Percentiles rank a stretch among this genome's conserved stretches.
phyloP scores from a whole-genome alignment of 768 basidiomycete genomes.

The Rhizopogon vesiculosus region DNA sequence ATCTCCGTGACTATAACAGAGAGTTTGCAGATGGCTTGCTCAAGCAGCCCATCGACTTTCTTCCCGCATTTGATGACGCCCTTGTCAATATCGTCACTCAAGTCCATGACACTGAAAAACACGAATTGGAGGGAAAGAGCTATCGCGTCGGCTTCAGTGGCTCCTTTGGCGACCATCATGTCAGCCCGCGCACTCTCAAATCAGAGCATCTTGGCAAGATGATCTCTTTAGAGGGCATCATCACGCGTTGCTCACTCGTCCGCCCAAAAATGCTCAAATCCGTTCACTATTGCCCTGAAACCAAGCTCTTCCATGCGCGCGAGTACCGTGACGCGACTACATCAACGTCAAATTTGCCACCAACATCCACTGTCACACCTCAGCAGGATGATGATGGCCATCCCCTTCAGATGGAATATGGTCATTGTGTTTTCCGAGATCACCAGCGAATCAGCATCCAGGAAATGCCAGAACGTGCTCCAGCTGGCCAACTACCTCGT shows the following conservation, averaged over 20 bases:
- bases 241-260: slow-evolving; percentile 96
- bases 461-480: slow-evolving; percentile 99
- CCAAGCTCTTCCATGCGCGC: slow-evolving; percentile 76
- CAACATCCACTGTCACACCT: slow-evolving; percentile 82
- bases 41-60: slow-evolving; percentile 80
- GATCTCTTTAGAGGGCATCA: slow-evolving; percentile 97
- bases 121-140: slow-evolving; percentile 73
- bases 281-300: slow-evolving; percentile 92
- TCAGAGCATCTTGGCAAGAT: slow-evolving; percentile 90
- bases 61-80: slow-evolving; percentile 88
- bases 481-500: slow-evolving; percentile 92
- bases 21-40: slow-evolving; percentile 85
- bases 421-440: slow-evolving; percentile 87
- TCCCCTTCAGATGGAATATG: slow-evolving; percentile 87
- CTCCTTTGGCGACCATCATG: slow-evolving; percentile 97
- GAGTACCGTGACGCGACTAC: slow-evolving; percentile 93
- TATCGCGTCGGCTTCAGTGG: slow-evolving; percentile 92
- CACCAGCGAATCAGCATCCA: slow-evolving; percentile 98
- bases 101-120: slow-evolving; percentile 73
- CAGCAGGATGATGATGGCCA: slow-evolving; percentile 90
- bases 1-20: slow-evolving; percentile 89
- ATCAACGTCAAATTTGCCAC: slow-evolving; percentile 79
- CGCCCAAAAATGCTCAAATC: slow-evolving; percentile 98
- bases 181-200: slow-evolving; percentile 88
- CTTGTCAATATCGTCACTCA: slow-evolving; percentile 68